Evolutionary conservation across 164 flowering plant genomes (phyloP).

Genomic region (Vitis amurensis): DNA sequence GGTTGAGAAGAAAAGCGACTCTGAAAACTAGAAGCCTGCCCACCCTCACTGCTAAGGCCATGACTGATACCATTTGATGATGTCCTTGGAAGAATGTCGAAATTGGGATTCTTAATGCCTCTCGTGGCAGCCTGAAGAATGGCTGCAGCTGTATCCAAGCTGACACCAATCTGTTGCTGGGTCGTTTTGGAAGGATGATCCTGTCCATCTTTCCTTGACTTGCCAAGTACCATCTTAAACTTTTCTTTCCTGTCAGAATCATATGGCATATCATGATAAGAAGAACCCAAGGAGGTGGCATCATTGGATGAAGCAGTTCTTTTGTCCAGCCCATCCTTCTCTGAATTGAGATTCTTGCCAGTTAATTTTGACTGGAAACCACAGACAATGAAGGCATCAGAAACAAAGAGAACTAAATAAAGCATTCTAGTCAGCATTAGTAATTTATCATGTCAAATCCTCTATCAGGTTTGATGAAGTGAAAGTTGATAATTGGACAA

Average conservation of each 20-base stretch:
- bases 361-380: slow-evolving; percentile 54
- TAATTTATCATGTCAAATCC: too few relatives aligned
- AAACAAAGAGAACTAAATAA: neutral
- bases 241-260: slow-evolving; percentile 78
- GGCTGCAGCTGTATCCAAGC: slow-evolving; percentile 62
- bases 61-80: slow-evolving; percentile 29
- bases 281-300: slow-evolving; percentile 30
- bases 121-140: slow-evolving; percentile 91
- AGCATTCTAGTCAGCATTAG: neutral
- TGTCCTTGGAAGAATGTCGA: slow-evolving; percentile 38
- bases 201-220: slow-evolving; percentile 66
- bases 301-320: slow-evolving; percentile 31
- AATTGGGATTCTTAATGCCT: slow-evolving; percentile 61
- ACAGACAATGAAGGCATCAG: neutral
- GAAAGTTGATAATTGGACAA: too few relatives aligned
- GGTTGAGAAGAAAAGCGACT: slow-evolving; percentile 26
- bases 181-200: slow-evolving; percentile 47
- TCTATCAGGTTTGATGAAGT: too few relatives aligned
- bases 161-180: slow-evolving; percentile 42
- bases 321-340: slow-evolving; percentile 43
- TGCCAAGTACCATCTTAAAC: slow-evolving; percentile 85
- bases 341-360: slow-evolving; percentile 35
- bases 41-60: slow-evolving; percentile 33
- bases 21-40: slow-evolving; percentile 27
- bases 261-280: slow-evolving; percentile 44